phyloP scores from a whole-genome alignment of 1,139 yeast species.

The Pichia kudriavzevii region DNA sequence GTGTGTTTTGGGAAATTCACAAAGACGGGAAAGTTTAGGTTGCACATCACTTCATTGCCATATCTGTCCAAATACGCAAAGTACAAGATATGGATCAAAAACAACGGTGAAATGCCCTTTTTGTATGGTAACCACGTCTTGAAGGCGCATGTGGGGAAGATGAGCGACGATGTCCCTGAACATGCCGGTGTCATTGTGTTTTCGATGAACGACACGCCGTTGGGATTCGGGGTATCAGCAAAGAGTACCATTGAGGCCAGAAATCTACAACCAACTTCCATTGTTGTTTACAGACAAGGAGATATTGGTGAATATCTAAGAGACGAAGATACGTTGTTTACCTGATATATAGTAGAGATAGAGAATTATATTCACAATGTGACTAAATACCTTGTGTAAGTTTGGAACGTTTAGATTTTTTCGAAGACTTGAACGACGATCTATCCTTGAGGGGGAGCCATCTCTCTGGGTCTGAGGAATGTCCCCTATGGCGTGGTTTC shows the following conservation, averaged over 20 bases:
- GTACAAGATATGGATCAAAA: constrained; percentile 92
- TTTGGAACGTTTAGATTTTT: constrained; percentile 51
- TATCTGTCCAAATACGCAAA: constrained; percentile 82
- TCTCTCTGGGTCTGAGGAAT: constrained; percentile 58
- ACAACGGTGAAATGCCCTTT: constrained; percentile 97
- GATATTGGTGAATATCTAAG: constrained; percentile 97
- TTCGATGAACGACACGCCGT: constrained; percentile 87
- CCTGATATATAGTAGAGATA: no score
- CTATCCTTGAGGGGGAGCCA: constrained; percentile 89
- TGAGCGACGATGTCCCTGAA: constrained; percentile 96
- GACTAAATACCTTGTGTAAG: constrained; percentile 72
- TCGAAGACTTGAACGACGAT: constrained; percentile 73
- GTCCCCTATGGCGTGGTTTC: constrained; percentile 36
- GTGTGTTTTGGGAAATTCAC: constrained; percentile 94
- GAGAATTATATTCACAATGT: no score
- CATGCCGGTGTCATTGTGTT: constrained; percentile 92
- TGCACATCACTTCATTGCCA: constrained; percentile 87
- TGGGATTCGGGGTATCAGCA: constrained; percentile 94
- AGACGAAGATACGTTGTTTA: constrained; percentile 93
- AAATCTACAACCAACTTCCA: constrained; percentile 84
- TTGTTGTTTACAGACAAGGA: constrained; percentile 93
- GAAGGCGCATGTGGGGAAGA: constrained; percentile 93
- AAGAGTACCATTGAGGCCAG: constrained; percentile 88
- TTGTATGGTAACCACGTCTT: constrained; percentile 92
- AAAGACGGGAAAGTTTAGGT: constrained; percentile 91